Conservation (phyloP, 495 filamentous ascomycete genomes). For the Hypoxylon rickii region DNA sequence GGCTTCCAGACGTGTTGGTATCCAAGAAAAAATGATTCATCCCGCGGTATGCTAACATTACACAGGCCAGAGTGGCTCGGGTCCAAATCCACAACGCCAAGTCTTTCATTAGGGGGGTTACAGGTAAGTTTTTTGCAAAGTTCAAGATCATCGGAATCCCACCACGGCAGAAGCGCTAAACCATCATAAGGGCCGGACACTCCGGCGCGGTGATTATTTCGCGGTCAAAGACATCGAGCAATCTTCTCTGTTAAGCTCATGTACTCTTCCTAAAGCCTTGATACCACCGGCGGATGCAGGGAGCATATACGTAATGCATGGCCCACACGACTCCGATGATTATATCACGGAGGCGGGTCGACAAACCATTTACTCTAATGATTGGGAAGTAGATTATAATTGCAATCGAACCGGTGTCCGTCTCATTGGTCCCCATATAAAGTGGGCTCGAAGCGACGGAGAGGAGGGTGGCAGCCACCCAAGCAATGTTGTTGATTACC, state of each 20-base stretch:
- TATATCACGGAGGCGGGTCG: conserved; percentile 56
- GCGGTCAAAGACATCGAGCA: conserved; percentile 37
- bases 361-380: conserved; percentile 58
- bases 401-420: conserved; percentile 61
- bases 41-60: not conserved
- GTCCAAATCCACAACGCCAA: conserved; percentile 61
- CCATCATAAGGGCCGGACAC: conserved; percentile 56
- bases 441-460: conserved; percentile 61
- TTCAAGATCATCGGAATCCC: not conserved
- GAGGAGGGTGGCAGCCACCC: conserved; percentile 66
- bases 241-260: conserved; percentile 1
- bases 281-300: conserved; percentile 40
- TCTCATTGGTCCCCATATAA: conserved; percentile 58
- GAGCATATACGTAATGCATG: conserved; percentile 59
- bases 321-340: conserved; percentile 59
- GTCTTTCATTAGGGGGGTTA: conserved; percentile 59
- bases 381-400: conserved; percentile 65
- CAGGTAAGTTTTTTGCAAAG: conserved; percentile 15
- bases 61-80: conserved; percentile 56
- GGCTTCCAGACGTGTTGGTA: conserved; percentile 53
- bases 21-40: not conserved
- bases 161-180: conserved; percentile 4
- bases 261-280: conserved; percentile 21
- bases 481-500: conserved; percentile 63
- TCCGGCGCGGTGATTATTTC: conserved; percentile 57